Base-by-base conservation (phyloP, 2,329 filamentous ascomycete species). In the Pseudogymnoascus sp. region DNA sequence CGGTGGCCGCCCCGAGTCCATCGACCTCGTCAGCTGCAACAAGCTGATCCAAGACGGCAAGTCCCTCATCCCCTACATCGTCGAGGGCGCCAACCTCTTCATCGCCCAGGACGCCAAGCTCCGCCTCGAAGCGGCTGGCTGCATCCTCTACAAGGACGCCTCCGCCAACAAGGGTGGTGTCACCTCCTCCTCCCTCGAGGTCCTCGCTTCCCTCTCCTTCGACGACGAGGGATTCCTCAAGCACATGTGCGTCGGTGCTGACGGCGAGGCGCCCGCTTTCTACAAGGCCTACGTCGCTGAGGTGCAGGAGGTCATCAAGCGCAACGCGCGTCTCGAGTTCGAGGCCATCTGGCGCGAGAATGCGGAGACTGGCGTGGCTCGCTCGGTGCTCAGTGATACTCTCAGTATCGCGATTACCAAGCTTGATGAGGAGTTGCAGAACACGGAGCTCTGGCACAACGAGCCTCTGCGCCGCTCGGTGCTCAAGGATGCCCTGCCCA, bases 141-240 rank as follows among this genome's bases (percentile, higher is more conserved):
- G 91, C 73, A 86, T 97, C 70, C 78, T 99, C 42, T 97, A 92
- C 87, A 99, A 99, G 80, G 95, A 99, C 76, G 95, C 95, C 4
- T 96, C 91, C 38, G 93, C 93, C 63, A 99, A 99, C 84, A 99
- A 99, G 82, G 95, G 95, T 68, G 95, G 95, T 75, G 95, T 99
- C 53, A 99, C 95, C 0, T 97, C 92, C 0, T 97, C 95, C 0
- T 97, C 95, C 0, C 87, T 97, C 34, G 95, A 99, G 73, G 95
- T 99, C 5, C 85, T 99, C 23, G 95, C 95, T 6, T 95, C 92
- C 12, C 83, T 99, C 63, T 95, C 92, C 42, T 97, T 99, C 73
- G 91, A 99, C 71, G 95, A 99, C 68, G 80, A 85, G 63, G 86
- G 88, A 67, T 99, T 99, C 78, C 84, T 89, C 61, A 82, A 92